phyloP scores from a whole-genome alignment of 257 asterid genomes.

The Nicotiana obtusifolia region DNA sequence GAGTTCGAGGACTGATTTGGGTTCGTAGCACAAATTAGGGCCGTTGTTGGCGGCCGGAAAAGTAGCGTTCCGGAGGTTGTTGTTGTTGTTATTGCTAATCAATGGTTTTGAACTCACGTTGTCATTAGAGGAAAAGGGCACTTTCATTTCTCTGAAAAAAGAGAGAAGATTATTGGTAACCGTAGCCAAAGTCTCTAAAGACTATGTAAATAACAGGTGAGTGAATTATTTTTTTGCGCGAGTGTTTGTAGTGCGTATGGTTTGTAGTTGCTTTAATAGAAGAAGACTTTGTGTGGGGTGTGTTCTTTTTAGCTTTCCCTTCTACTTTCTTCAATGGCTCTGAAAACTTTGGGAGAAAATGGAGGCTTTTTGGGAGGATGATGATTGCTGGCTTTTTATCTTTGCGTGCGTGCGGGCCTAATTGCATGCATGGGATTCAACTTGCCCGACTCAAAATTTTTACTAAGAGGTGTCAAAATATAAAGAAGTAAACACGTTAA shows the following conservation, averaged over 20 bases:
- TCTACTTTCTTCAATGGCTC: constrained; percentile 6
- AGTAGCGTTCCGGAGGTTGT: background rate
- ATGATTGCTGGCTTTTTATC: constrained; percentile 47
- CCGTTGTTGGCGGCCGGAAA: constrained; percentile 15
- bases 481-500: too few relatives aligned
- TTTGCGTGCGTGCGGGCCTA: constrained; percentile 20
- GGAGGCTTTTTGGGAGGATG: constrained; percentile 32
- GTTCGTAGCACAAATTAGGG: constrained; percentile 44
- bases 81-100: constrained; percentile 14
- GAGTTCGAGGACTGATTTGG: constrained; percentile 78
- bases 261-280: background rate
- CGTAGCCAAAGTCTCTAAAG: background rate
- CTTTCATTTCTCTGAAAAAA: constrained; percentile 61
- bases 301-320: background rate
- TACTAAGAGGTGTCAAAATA: too few relatives aligned
- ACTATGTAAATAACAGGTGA: background rate
- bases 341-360: constrained; percentile 4
- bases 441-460: too few relatives aligned
- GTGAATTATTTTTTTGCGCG: background rate
- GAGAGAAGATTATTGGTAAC: constrained; percentile 6
- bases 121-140: constrained; percentile 59
- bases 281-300: background rate
- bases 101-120: constrained; percentile 28
- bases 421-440: background rate
- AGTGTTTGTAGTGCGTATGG: background rate